Evolutionary conservation across 495 filamentous ascomycete genomes (phyloP), one percentile per base, ranked within the genome.

Genomic region (Penicillium salamii): DNA sequence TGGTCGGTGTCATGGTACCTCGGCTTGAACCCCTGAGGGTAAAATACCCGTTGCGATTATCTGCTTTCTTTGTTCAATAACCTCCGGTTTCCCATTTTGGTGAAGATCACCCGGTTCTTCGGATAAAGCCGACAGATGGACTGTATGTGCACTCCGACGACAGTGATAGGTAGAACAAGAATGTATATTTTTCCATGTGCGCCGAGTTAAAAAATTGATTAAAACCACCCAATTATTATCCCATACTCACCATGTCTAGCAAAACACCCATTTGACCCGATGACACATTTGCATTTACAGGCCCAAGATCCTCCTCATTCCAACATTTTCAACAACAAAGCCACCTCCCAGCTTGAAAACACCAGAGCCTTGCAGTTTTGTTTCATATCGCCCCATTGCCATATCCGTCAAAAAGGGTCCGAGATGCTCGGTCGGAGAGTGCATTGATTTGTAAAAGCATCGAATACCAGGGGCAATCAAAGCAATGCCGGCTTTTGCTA

Each of bases 381-480:
- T 62, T 52, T 69, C 62, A n/a, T 68, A 70, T 32, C 79, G 70
- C 1, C 84, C 81, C 69, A 78, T 75, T 0, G 85, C 86, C 71
- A 89, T 60, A 46, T 82, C 77, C 0, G 78, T 74, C 53, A 78
- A 58, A 29, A 77, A 69, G 7, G 54, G 58, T 3, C 72, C 75
- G 2, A 81, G 48, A 18, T 66, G 53, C 32, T 58, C 46, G 7
- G 75, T 75, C 12, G 74, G 73, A 18, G 55, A 61, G 20, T 61
- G 48, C 21, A 57, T 20, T 0, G 42, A 43, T 8, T 59, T 50
- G n/a, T 41, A 52, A 3, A 57, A 3, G 35, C 33, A 13, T 48
- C 44, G 8, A 23, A 62, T 20, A 32, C 54, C 21, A 46, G 42
- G 32, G 29, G 29, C 32, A 8, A 54, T 5, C 35, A 47, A n/a